Conservation (phyloP, 306 rosid species). For the Canavalia gladiata region DNA sequence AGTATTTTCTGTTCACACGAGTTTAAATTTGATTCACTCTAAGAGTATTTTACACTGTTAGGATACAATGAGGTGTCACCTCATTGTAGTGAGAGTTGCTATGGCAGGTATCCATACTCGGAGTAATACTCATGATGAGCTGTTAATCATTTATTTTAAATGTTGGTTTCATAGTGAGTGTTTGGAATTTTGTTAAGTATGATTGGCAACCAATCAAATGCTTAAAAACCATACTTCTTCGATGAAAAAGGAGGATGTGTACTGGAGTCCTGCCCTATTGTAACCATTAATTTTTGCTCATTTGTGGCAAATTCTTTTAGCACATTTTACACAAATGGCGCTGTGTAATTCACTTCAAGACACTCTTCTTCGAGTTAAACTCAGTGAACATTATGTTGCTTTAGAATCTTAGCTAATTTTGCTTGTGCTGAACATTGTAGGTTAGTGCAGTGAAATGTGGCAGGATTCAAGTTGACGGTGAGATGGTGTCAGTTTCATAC, state of each 20-base stretch:
- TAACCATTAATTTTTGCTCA: neutral
- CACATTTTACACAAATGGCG: neutral
- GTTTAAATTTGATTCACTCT: neutral
- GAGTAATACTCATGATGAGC: neutral
- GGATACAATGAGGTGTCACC: neutral
- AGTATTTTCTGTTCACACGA: neutral
- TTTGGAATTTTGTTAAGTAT: neutral
- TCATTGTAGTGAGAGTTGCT: neutral
- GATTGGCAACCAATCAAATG: neutral
- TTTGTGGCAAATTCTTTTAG: neutral
- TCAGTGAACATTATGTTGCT: neutral
- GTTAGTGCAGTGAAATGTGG: slow-evolving; percentile 59
- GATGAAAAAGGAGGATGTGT: neutral
- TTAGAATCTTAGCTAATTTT: neutral
- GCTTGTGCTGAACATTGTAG: slow-evolving; percentile 10
- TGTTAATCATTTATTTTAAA: neutral
- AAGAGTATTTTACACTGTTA: neutral
- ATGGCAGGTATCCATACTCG: neutral
- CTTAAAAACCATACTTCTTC: neutral
- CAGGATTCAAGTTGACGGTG: slow-evolving; percentile 61
- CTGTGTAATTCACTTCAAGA: neutral
- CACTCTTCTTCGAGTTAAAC: neutral
- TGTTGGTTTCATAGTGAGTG: neutral
- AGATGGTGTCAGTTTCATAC: slow-evolving; percentile 52
- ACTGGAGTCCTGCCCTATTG: neutral